Conservation (phyloP, 1,284 basidiomycete species). For the Fomitopsis schrenkii region DNA sequence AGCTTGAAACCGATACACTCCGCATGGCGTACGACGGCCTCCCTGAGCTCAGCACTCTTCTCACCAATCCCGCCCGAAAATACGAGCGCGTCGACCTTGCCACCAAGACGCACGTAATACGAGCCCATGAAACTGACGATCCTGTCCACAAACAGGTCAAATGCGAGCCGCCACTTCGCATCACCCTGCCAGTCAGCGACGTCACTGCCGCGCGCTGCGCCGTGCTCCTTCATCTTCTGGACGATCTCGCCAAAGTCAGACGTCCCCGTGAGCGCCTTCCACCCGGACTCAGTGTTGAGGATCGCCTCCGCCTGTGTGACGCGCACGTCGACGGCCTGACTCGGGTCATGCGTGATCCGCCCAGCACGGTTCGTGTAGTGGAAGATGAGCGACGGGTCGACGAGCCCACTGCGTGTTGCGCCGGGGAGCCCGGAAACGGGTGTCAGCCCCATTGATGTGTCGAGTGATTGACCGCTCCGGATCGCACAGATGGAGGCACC, state of each 20-base stretch:
- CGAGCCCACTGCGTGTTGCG: constrained; percentile 77
- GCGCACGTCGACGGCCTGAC: constrained; percentile 46
- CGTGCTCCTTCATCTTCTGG: constrained; percentile 25
- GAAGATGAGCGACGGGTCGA: constrained; percentile 85
- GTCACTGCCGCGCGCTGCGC: constrained; percentile 28
- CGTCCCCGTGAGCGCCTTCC: constrained; percentile 77
- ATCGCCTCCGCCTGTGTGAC: constrained; percentile 79
- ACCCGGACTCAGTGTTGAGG: constrained; percentile 70
- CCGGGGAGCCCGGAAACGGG: constrained; percentile 79
- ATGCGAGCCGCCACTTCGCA: constrained; percentile 48
- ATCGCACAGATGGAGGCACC: constrained; percentile 82
- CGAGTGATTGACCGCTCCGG: constrained; percentile 64
- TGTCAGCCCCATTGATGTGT: constrained; percentile 83
- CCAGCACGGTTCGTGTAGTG: constrained; percentile 71
- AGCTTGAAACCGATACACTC: constrained; percentile 57
- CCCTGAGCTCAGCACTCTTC: constrained; percentile 55
- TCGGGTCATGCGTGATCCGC: constrained; percentile 49
- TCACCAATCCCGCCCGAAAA: constrained; percentile 89
- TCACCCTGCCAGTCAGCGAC: constrained; percentile 12
- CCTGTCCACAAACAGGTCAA: constrained; percentile 72
- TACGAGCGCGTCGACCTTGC: constrained; percentile 71
- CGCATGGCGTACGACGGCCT: constrained; percentile 49
- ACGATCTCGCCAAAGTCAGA: constrained; percentile 72
- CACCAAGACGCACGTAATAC: constrained; percentile 70
- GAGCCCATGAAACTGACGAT: constrained; percentile 68